Evolutionary conservation across 768 basidiomycete genomes (phyloP).

Genomic region (Tremella yokohamensis): DNA sequence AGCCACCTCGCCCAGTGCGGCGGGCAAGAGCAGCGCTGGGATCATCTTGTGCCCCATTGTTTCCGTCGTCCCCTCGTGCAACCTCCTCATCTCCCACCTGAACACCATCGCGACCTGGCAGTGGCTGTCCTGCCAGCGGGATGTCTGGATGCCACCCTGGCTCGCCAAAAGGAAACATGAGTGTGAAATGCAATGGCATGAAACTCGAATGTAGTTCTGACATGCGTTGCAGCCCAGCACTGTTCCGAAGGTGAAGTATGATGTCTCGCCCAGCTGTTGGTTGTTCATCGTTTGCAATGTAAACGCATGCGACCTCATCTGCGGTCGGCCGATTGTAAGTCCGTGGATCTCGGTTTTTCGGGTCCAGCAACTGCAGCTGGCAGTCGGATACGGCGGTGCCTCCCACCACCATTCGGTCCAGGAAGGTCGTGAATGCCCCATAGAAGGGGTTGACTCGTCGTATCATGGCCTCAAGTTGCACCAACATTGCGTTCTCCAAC

Average conservation of each 20-base stretch:
- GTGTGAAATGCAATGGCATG: background rate
- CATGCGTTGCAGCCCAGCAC: background rate
- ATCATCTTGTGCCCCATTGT: background rate
- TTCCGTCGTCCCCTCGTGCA: background rate
- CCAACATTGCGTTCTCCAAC: background rate
- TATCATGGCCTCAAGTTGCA: background rate
- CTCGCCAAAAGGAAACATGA: background rate
- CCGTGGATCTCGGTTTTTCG: background rate
- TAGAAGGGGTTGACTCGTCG: background rate
- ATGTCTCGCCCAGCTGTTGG: background rate
- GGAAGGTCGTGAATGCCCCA: background rate
- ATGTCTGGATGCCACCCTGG: background rate
- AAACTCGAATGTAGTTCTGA: background rate
- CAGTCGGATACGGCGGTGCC: background rate
- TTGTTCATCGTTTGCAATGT: background rate
- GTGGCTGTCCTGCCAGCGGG: background rate
- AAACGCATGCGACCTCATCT: background rate
- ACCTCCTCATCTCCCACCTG: background rate
- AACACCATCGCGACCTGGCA: no score
- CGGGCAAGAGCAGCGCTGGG: background rate
- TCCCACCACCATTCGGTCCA: background rate
- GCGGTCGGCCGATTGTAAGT: background rate
- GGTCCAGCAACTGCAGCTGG: background rate
- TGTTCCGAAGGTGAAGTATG: background rate
- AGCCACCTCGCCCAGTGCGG: background rate